Evolutionary conservation across 768 basidiomycete genomes (phyloP).

Genomic region (Trametopsis cervina): DNA sequence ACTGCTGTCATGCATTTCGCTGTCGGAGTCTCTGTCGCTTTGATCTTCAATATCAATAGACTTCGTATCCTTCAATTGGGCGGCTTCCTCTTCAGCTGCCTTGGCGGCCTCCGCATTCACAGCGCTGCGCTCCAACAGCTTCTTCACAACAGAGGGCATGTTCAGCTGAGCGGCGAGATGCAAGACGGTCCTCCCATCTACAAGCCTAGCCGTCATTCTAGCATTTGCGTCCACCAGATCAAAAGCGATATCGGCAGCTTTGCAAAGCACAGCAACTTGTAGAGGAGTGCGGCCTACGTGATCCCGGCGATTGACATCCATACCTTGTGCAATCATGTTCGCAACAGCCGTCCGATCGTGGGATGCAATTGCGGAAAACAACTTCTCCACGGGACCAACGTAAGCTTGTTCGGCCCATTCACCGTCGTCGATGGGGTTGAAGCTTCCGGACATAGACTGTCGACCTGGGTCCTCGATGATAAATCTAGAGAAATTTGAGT

Average conservation of each 20-base stretch:
- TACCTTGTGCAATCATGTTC: constrained; percentile 32
- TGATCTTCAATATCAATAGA: constrained; percentile 15
- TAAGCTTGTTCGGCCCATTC: constrained; percentile 63
- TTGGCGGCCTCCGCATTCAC: constrained; percentile 19
- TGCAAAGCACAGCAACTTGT: constrained; percentile 49
- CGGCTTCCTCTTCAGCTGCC: constrained; percentile 7
- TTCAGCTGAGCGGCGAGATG: constrained; percentile 51
- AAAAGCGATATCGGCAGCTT: constrained; percentile 38
- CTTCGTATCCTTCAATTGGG: constrained; percentile 14
- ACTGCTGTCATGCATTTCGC: constrained; percentile 14
- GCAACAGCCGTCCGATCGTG: constrained; percentile 35
- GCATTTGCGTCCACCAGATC: constrained; percentile 50
- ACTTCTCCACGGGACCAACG: constrained; percentile 43
- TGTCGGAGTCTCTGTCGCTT: constrained; percentile 5
- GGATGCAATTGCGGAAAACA: constrained; percentile 49
- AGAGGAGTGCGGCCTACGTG: constrained; percentile 55
- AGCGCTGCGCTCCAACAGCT: constrained; percentile 44
- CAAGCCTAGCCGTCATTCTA: constrained; percentile 47
- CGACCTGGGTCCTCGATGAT: constrained; percentile 55
- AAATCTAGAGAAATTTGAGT: constrained; percentile 30
- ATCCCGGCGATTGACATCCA: constrained; percentile 48
- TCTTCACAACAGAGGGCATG: constrained; percentile 34
- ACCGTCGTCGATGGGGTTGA: constrained; percentile 59
- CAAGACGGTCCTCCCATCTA: constrained; percentile 47
- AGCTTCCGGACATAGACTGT: constrained; percentile 54